Conservation (phyloP, 1,139 yeast species). For the Hemisphaericaspora lyxosophila region DNA sequence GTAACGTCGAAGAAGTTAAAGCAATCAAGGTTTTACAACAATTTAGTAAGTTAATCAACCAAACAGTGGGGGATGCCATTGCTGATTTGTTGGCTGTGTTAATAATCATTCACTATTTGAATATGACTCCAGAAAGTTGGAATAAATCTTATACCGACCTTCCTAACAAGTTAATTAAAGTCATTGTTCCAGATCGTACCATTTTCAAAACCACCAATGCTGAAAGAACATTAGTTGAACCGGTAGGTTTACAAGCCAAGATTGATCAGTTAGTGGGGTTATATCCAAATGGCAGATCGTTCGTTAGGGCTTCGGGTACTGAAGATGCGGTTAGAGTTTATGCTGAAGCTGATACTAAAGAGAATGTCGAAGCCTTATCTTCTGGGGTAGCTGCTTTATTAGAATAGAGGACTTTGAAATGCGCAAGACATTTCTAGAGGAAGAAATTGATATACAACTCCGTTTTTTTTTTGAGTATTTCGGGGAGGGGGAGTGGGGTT, state of each 20-base stretch:
- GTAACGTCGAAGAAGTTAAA: constrained; percentile 25
- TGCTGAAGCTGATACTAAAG: constrained; percentile 72
- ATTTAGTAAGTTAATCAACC: constrained; percentile 76
- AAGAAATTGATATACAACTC: too few species aligned
- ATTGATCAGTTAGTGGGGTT: constrained; percentile 66
- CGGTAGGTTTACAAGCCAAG: constrained; percentile 70
- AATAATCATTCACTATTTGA: constrained; percentile 58
- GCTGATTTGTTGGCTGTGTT: constrained; percentile 82
- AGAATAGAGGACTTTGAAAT: constrained; percentile 13
- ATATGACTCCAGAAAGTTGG: constrained; percentile 69
- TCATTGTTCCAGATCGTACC: constrained; percentile 77
- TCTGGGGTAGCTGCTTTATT: constrained; percentile 34
- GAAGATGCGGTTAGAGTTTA: constrained; percentile 96
- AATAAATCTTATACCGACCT: constrained; percentile 73
- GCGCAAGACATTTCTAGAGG: too few species aligned
- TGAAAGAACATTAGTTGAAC: constrained; percentile 76
- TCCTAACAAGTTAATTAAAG: constrained; percentile 83
- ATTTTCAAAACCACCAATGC: constrained; percentile 85
- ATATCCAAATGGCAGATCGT: constrained; percentile 71
- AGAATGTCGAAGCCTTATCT: constrained; percentile 34
- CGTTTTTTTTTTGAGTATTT: too few species aligned
- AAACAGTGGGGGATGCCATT: constrained; percentile 96
- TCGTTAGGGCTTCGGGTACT: constrained; percentile 97
- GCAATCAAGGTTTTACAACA: constrained; percentile 56
- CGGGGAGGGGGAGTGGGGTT: too few species aligned